Percentiles rank a stretch among this genome's conserved stretches.
These are phyloP conservation scores for Ceratobasidium theobromae DNA, from an alignment of 1,284 basidiomycete species.

Conservation along the genomic window DNA sequence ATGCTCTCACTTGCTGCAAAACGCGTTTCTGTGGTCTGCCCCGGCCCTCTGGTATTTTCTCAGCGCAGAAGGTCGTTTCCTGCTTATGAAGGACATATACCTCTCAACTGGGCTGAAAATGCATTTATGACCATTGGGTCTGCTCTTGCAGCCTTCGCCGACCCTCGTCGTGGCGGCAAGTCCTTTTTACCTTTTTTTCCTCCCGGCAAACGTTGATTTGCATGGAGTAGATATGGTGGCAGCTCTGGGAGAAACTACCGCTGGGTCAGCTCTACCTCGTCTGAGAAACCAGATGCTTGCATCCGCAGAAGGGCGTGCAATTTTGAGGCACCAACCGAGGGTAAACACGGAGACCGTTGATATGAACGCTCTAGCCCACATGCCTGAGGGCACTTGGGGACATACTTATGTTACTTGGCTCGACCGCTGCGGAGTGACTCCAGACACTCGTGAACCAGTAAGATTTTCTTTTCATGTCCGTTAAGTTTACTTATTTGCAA, in stretches of 20 bases:
- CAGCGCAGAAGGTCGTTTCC: slow-evolving; percentile 31
- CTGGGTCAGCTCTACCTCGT: slow-evolving; percentile 75
- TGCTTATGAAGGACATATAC: slow-evolving; percentile 72
- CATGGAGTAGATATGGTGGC: slow-evolving; percentile 81
- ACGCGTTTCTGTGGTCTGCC: slow-evolving; percentile 9
- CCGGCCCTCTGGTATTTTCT: neutral
- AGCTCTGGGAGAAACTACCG: slow-evolving; percentile 86
- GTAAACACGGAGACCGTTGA: slow-evolving; percentile 79
- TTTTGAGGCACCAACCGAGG: slow-evolving; percentile 81
- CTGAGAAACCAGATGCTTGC: slow-evolving; percentile 80
- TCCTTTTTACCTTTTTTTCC: slow-evolving; percentile 30
- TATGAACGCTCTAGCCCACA: slow-evolving; percentile 62
- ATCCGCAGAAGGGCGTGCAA: slow-evolving; percentile 76
- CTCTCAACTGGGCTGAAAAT: slow-evolving; percentile 78
- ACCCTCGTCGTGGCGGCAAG: slow-evolving; percentile 85
- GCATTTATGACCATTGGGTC: slow-evolving; percentile 85
- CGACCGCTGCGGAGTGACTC: slow-evolving; percentile 85
- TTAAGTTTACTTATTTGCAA: neutral
- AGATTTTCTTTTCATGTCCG: slow-evolving; percentile 41
- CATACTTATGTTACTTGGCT: slow-evolving; percentile 90
- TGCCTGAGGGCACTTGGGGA: slow-evolving; percentile 84
- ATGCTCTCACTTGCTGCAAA: slow-evolving; percentile 25
- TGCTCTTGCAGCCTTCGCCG: slow-evolving; percentile 77
- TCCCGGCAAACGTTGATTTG: slow-evolving; percentile 24
- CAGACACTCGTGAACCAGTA: slow-evolving; percentile 91